Evolutionary conservation across 2,329 filamentous ascomycete genomes (phyloP), one percentile per base, ranked within the genome.

Genomic region (Xylaria sp.): DNA sequence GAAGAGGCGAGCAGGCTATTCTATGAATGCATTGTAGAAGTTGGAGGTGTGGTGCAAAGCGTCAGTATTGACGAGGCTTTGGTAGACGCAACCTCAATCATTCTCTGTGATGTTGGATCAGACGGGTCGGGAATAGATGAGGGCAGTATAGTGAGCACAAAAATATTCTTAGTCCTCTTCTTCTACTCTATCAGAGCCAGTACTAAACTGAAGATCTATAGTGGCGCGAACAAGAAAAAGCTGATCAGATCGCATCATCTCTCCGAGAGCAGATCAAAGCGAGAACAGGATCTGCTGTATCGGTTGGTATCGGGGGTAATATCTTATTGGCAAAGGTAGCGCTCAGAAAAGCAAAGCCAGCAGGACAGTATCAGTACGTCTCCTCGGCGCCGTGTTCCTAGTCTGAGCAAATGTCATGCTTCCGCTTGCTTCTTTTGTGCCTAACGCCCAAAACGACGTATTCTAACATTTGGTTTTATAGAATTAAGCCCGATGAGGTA

Each of bases 31-130:
- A 92, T 99, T 11, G 78, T 98, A 35, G 85, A 87, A 5, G 82
- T 93, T 8, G 92, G 90, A 17, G 94, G 93, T 1, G 78, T 92
- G 17, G 92, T 98, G 0, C 95, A 99, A 74, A 98, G 95, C 72
- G 94, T 99, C 55, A 98, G 95, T 72, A 91, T 99, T 47, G 96
- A 99, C 69, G 96, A 99, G 77, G 95, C 93, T 1, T 83, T 99
- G 7, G 79, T 99, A 15, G 95, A 99, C 75, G 84, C 94, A 35
- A 95, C 92, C 2, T 80, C 81, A 3, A 78, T 91, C 3, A 91
- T 95, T 62, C 78, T 92, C 46, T 79, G 83, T 12, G 84, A 83
- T 14, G 84, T 86, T 11, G 88, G 87, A 2, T 91, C 89, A 1
- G 85, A 90, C 69, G 92, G 90, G 0, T 79, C 80, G 21, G 85